Conservation (phyloP, 805 yeast species). For the Saccharomyces eubayanus region DNA sequence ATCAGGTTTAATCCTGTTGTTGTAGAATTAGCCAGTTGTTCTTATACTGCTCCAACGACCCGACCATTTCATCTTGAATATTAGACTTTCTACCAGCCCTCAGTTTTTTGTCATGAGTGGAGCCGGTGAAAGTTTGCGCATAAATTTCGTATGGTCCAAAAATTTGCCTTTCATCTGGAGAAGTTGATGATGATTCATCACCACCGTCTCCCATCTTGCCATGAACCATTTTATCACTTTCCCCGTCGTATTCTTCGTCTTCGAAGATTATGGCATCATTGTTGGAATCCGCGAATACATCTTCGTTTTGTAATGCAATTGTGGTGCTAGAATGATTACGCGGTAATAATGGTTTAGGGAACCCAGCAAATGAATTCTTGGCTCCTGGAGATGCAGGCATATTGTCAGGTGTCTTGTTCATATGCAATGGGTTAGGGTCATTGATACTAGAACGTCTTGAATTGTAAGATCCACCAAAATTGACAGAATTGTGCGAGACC, state of each 20-base stretch:
- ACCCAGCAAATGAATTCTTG: background rate
- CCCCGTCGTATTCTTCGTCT: constrained; percentile 20
- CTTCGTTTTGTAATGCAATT: constrained; percentile 23
- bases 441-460: constrained; percentile 5
- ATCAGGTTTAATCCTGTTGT: constrained; percentile 17
- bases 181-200: constrained; percentile 1
- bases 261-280: constrained; percentile 27
- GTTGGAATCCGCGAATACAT: constrained; percentile 24
- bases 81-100: constrained; percentile 25
- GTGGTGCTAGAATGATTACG: constrained; percentile 20
- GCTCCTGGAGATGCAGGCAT: background rate
- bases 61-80: constrained; percentile 29
- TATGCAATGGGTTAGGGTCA: background rate
- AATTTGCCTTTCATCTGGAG: constrained; percentile 10
- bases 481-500: constrained; percentile 16
- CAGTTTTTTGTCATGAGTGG: constrained; percentile 1
- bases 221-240: background rate
- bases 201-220: background rate
- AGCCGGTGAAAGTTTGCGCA: constrained; percentile 2
- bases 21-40: constrained; percentile 32
- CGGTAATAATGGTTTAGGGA: constrained; percentile 9
- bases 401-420: background rate
- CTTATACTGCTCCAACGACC: constrained; percentile 31
- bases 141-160: constrained; percentile 19
- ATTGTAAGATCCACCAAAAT: constrained; percentile 11